Evolutionary conservation across 192 early-diverging fungal genomes (phyloP), one percentile per base, ranked within the genome.

Genomic region (Podila verticillata): DNA sequence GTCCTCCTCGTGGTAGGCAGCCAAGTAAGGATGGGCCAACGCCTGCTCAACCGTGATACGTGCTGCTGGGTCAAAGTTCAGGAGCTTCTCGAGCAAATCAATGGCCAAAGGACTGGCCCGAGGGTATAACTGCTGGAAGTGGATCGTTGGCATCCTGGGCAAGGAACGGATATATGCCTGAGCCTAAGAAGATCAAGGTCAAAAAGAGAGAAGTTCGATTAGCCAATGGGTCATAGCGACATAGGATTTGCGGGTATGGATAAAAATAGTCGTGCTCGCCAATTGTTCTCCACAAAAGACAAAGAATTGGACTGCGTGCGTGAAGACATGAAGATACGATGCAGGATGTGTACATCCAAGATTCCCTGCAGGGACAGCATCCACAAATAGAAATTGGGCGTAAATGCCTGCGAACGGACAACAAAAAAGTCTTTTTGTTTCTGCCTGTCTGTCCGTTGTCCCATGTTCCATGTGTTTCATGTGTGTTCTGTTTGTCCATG

Each of bases 1-100:
- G 19, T 89, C 92, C 49, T 90, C 87, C 65, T 97, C 96, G 83
- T 99, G 97, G 83, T 97, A 97, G 9, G 93, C 91, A 66, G 92
- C 90, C 62, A 99, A 83, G 80, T 98, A 99, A 64, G 95, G 95
- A 79, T 99, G 97, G 12, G 90, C 89, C 36, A 99, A 87, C 15
- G 96, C 92, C 81, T 97, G 92, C 61, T 98, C 97, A 28, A 97
- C 94, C 7, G 96, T 96, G 47, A 98, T 95, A 36, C 98, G 91
- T 56, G 90, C 87, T 66, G 92, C 92, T 24, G 98, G 98, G 83
- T 98, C 96, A 83, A 99, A 99, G 75, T 91, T 89, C 28, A 99
- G 86, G 20, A 99, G 86, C 69, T 91, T 91, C 62, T 96, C 93
- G 39, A 99, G 78, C 65, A 99, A 81, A 68, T 97, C 95, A 22